Conservation (phyloP, 2,329 filamentous ascomycete species). For the Sarocladium strictum region DNA sequence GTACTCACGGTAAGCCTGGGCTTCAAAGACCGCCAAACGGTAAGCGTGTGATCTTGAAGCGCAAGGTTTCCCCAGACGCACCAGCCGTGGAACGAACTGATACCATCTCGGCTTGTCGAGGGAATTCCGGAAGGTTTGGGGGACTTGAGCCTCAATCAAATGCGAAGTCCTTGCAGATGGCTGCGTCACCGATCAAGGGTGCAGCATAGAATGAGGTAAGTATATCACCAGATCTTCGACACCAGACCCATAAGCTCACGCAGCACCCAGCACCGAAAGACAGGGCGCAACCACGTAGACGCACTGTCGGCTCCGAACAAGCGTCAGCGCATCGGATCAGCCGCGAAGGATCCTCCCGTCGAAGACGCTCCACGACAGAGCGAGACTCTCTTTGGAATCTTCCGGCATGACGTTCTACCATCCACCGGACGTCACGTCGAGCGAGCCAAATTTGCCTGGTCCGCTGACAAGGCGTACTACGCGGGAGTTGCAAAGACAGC, state of each 20-base stretch:
- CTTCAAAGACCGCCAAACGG: not conserved
- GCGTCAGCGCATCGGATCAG: not conserved
- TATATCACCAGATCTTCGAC: not conserved
- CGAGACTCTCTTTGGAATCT: not conserved
- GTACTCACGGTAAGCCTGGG: no score
- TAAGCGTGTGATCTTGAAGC: not conserved
- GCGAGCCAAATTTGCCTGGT: not conserved
- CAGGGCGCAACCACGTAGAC: not conserved
- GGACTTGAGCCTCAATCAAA: no score
- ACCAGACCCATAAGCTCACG: not conserved
- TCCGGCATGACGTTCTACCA: not conserved
- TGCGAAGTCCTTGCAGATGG: not conserved
- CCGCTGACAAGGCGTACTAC: not conserved
- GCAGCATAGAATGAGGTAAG: not conserved
- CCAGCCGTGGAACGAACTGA: not conserved
- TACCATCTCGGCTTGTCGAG: not conserved
- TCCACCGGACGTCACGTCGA: not conserved
- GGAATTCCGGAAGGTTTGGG: not conserved
- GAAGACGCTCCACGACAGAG: not conserved
- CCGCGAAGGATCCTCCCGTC: not conserved
- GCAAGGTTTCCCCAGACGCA: not conserved
- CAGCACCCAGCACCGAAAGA: not conserved
- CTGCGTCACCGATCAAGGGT: not conserved
- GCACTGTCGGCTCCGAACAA: not conserved
- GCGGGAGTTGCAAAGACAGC: not conserved